phyloP scores from a whole-genome alignment of 257 asterid species.

The Ophiorrhiza pumila region DNA sequence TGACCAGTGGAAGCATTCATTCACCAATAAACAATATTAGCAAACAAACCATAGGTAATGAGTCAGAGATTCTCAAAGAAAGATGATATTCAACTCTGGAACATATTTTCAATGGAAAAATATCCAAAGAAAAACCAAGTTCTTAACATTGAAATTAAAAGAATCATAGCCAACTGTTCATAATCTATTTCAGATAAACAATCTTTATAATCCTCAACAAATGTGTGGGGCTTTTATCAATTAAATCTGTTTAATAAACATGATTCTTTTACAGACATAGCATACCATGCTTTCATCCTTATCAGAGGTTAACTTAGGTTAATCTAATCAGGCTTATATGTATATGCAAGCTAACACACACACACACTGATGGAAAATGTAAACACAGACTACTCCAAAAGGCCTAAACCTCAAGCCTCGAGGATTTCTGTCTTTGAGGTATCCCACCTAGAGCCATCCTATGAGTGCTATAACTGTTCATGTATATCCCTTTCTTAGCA shows the following conservation, averaged over 20 bases:
- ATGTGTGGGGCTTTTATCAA: neutral
- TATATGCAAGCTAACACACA: neutral
- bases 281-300: neutral
- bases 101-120: neutral
- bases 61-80: neutral
- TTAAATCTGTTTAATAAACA: neutral
- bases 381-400: neutral
- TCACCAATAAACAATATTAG: neutral
- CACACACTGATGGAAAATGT: neutral
- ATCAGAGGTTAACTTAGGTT: neutral
- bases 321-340: neutral
- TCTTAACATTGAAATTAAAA: neutral
- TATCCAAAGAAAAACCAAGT: neutral
- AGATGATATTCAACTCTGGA: neutral
- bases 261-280: neutral
- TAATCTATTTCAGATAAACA: neutral
- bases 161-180: neutral
- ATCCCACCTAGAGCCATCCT: neutral
- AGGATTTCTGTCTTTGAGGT: neutral
- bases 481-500: neutral
- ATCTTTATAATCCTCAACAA: neutral
- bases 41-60: neutral
- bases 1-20: neutral
- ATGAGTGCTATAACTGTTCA: neutral
- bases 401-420: neutral